These are phyloP conservation scores for Colletotrichum lini DNA, from an alignment of 2,329 filamentous ascomycete genomes.

Conservation along the genomic window DNA sequence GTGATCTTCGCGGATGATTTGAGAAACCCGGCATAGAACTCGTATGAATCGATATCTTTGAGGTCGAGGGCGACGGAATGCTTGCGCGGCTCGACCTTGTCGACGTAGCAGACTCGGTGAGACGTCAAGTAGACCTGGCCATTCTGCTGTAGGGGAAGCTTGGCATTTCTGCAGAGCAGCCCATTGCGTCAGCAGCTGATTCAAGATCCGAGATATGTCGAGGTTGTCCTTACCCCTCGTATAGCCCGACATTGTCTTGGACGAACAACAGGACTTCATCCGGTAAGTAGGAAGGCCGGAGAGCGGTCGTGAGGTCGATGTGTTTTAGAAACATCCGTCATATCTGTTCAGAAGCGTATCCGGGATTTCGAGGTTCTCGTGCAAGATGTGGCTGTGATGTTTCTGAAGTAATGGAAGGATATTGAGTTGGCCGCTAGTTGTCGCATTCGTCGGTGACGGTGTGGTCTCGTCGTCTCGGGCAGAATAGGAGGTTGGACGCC, in stretches of 20 bases:
- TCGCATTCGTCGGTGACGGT: conserved; percentile 26
- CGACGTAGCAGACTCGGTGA: conserved; percentile 95
- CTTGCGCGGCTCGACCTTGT: conserved; percentile 86
- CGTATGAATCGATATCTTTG: conserved; percentile 90
- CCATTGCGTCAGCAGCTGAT: conserved; percentile 15
- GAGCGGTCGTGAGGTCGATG: conserved; percentile 94
- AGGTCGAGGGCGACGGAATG: conserved; percentile 89
- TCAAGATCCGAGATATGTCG: neutral
- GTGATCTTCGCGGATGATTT: conserved; percentile 97
- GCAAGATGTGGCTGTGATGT: conserved; percentile 21
- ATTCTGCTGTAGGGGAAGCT: conserved; percentile 93
- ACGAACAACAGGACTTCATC: conserved; percentile 97
- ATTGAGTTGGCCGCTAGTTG: conserved; percentile 21
- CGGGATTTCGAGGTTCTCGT: conserved; percentile 1
- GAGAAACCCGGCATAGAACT: conserved; percentile 93
- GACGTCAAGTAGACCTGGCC: conserved; percentile 97
- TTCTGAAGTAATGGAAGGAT: neutral
- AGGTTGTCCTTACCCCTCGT: conserved; percentile 82
- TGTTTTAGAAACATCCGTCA: conserved; percentile 97
- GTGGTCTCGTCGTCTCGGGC: conserved; percentile 13
- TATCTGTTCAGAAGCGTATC: conserved; percentile 50
- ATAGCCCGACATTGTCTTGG: conserved; percentile 96
- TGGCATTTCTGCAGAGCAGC: conserved; percentile 81
- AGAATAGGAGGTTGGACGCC: conserved; percentile 1
- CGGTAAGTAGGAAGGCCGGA: conserved; percentile 90